Base-by-base conservation (phyloP, 2,329 filamentous ascomycete species). In the Botryotinia calthae region DNA sequence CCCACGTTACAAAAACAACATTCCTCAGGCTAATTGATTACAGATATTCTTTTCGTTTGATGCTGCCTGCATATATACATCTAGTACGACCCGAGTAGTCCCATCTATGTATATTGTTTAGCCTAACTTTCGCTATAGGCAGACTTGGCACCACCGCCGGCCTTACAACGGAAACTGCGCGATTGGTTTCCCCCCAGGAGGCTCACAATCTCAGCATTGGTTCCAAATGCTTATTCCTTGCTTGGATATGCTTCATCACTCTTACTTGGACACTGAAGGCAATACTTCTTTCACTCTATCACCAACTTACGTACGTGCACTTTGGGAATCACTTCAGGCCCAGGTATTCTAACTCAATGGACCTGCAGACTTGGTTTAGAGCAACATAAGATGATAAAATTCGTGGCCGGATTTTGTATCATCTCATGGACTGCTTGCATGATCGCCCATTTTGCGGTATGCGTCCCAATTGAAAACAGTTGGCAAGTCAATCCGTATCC, bases 161-260 rank as follows among this genome's bases (percentile, higher is more conserved):
- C 14, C n/a, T 63, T 28, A 63, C 61, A 28, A 4, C 1, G 9
- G 18, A 40, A 4, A 63, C 61, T 22, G 40, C 61, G 18, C 37
- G 25, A 20, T 63, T 63, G 9, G 37, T 44, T 31, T 20, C 61
- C 18, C 6, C 40, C 18, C 37, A 63, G 25, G 25, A 63, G 25
- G 37, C 25, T n/a, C 61, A 63, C 20, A 9, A 63, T 31, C 10
- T 63, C 37, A 20, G 16, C 1, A 42, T 63, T 42, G 61, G 61
- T 2, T 28, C 61, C 9, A 63, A 44, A 42, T 63, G 61, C 25
- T 44, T 63, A 4, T 63, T 63, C 31, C 25, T 40, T 63, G 61
- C 61, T 63, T 63, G 61, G 61, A 63, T 63, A 63, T 44, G 37
- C n/a, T 63, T 42, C n/a, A 63, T 63, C 25, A 63, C 37, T 28